Base-by-base conservation (phyloP, 805 yeast genomes). In the Lachancea mirantina region DNA sequence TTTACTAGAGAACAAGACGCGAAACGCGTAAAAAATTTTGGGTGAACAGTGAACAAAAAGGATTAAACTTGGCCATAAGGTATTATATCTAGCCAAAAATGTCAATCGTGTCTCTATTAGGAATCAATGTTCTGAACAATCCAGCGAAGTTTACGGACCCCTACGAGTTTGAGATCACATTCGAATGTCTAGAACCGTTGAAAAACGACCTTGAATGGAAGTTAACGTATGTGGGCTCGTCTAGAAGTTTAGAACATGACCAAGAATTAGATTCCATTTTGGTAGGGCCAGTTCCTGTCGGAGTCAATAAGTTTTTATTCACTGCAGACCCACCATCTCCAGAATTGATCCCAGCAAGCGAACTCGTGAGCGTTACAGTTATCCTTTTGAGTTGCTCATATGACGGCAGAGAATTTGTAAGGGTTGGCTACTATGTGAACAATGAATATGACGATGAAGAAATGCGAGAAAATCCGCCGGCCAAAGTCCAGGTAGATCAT, bases 221-320 rank as follows among this genome's bases (percentile, higher is more conserved):
- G 57, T 66, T 92, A 37, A 89, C 96, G 1, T 92, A 92, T 47
- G 98, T 92, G 24, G 98, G 99, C 2, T 84, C 95, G 4, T 88
- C 96, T 1, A 72, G 94, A 29, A 85, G 96, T 23, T 58, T 85
- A 32, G 96, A 92, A 43, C 96, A 92, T 49, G 99, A 92, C 57
- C 99, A 92, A 60, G 96, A 88, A 55, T 66, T 92, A 35, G 99
- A 92, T 53, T 87, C 96, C 1, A 77, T 92, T 23, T 64, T 92
- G n/a, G 99, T 92, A 3, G 99, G 99, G 0, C 99, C 99, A 0
- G 95, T 92, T 2, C 99, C 98, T 0, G 95, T 92, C 2, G 99
- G 99, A 1, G 77, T 89, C 24, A 92, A 92, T 55, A 87, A 89
- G 59, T 92, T 92, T 50, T 70, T 88, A 8, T 82, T 92, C 57